phyloP scores from a whole-genome alignment of 2,329 filamentous ascomycete genomes.

The Trichoderma sp. region DNA sequence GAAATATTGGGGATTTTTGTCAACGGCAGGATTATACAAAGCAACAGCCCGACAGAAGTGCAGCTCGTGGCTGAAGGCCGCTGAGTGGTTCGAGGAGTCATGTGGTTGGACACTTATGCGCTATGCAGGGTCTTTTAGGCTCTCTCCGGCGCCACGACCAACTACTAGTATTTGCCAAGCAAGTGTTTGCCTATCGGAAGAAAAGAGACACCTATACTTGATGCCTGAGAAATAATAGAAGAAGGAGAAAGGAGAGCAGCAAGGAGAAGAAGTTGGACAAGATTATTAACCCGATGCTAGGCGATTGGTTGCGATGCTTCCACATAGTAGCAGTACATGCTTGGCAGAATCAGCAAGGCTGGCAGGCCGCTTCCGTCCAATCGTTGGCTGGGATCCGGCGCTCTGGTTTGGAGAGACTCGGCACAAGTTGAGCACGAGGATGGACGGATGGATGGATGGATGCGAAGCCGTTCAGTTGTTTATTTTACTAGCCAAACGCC shows the following conservation, averaged over 20 bases:
- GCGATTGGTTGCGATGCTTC: conserved; percentile 9
- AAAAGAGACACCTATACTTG: neutral
- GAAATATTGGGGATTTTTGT: neutral
- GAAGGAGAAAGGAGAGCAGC: neutral
- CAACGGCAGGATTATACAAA: neutral
- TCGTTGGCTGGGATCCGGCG: neutral
- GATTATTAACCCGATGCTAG: neutral
- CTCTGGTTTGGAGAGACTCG: neutral
- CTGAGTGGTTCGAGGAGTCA: neutral
- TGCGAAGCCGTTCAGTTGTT: no score
- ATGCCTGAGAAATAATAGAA: neutral
- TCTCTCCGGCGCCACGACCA: neutral
- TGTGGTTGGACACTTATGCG: conserved; percentile 19
- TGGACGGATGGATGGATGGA: no score
- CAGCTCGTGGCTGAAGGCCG: no score
- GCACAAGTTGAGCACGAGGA: neutral
- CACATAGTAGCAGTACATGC: no score
- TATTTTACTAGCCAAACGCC: neutral
- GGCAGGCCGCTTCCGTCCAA: neutral
- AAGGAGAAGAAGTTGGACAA: no score
- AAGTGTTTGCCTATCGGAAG: neutral
- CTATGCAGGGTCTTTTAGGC: neutral
- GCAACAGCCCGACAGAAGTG: neutral
- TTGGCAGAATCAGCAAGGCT: neutral
- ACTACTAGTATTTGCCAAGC: neutral